Percentiles rank a stretch among this genome's conserved stretches.
phyloP scores from a whole-genome alignment of 2,329 filamentous ascomycete species.

The Sclerotinia borealis region DNA sequence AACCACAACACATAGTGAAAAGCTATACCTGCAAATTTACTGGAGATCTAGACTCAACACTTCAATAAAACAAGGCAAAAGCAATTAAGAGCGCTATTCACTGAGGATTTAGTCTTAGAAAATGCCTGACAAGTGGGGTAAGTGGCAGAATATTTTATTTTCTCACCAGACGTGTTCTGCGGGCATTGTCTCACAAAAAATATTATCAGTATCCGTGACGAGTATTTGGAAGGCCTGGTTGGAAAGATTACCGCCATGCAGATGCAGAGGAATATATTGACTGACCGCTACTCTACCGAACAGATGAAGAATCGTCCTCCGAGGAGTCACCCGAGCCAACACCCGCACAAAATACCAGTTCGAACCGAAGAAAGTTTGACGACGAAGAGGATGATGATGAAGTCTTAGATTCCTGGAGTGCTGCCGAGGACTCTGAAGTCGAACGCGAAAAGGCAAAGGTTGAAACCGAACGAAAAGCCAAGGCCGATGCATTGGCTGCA shows the following conservation, averaged over 20 bases:
- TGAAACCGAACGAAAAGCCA: constrained; percentile 77
- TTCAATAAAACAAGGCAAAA: background rate
- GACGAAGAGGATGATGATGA: constrained; percentile 79
- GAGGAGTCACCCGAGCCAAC: constrained; percentile 43
- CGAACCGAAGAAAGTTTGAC: constrained; percentile 63
- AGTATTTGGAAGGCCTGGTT: constrained; percentile 13
- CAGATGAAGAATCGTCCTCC: constrained; percentile 31
- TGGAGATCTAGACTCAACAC: background rate
- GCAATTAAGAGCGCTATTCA: background rate
- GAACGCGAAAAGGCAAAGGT: constrained; percentile 94
- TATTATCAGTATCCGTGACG: background rate
- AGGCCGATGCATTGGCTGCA: constrained; percentile 80
- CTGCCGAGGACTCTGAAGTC: constrained; percentile 91
- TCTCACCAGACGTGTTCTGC: background rate
- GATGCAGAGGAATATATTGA: constrained; percentile 15
- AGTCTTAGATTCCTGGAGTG: constrained; percentile 91
- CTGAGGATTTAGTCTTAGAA: constrained; percentile 14
- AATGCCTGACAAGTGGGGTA: constrained; percentile 34
- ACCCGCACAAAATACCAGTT: constrained; percentile 30
- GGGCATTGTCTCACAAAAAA: background rate
- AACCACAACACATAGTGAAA: background rate
- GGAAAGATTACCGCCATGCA: constrained; percentile 18
- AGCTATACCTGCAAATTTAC: background rate
- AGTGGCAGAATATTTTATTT: constrained; percentile 23
- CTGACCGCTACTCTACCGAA: constrained; percentile 30